Evolutionary conservation across 75 land plant species (phyloP).

Genomic region (Cryptomeria japonica): DNA sequence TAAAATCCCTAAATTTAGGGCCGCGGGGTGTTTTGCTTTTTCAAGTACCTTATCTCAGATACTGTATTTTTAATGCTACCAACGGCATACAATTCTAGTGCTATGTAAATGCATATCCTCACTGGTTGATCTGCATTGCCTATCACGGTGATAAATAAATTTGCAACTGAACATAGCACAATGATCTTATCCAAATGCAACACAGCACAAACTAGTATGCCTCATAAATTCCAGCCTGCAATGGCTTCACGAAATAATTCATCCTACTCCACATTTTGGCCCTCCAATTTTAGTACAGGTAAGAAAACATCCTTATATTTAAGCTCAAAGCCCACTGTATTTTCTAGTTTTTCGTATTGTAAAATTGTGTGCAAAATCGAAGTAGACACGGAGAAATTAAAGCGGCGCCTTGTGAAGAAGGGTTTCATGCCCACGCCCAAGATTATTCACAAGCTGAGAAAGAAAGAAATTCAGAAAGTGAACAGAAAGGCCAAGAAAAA

Average conservation of each 20-base stretch:
- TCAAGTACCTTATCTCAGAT: too few relatives aligned
- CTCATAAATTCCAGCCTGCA: background rate
- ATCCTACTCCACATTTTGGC: background rate
- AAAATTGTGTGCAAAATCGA: constrained; percentile 7
- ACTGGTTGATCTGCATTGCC: too few relatives aligned
- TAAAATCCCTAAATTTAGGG: too few relatives aligned
- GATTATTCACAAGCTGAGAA: constrained; percentile 51
- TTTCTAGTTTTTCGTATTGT: background rate
- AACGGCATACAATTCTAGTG: too few relatives aligned
- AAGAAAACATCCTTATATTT: background rate
- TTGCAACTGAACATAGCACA: background rate
- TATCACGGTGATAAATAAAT: too few relatives aligned
- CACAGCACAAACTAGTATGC: background rate
- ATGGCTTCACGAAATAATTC: background rate
- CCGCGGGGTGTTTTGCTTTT: too few relatives aligned
- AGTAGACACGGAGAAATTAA: constrained; percentile 26
- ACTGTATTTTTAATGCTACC: too few relatives aligned
- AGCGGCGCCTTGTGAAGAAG: constrained; percentile 32
- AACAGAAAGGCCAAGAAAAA: constrained; percentile 23
- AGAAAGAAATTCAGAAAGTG: constrained; percentile 52
- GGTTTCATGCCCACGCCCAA: constrained; percentile 65
- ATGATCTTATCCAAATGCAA: background rate
- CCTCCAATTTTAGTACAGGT: background rate
- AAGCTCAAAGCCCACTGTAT: background rate
- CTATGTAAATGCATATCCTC: too few relatives aligned